Evolutionary conservation across 2,329 filamentous ascomycete species (phyloP), one percentile per base, ranked within the genome.

Genomic region (Aurifilum marmelostoma): DNA sequence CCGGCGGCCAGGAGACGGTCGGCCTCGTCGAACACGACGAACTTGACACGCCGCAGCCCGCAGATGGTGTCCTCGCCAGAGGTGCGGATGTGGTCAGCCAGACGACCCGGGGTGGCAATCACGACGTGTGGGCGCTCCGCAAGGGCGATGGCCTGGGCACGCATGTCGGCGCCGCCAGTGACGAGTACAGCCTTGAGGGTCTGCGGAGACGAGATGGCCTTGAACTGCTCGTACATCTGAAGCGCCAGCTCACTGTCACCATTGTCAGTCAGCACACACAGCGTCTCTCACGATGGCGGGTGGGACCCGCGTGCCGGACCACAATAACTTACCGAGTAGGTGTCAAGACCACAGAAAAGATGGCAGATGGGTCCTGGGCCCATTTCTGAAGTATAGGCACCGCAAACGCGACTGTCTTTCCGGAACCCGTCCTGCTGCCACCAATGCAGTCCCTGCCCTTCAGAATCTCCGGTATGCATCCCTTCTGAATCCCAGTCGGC

Each of bases 181-280:
- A 99, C 87, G n/a, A 99, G 86, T 59, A 95, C 85, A 4, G 92
- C 90, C 79, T 97, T 97, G 73, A 99, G 87, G 68, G 90, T 92
- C 75, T 97, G 93, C 0, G 92, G 91, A 4, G 94, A 89, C 2
- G 93, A 95, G 67, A 99, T 93, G 18, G 96, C 96, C 77, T 93
- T 93, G 82, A 98, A 91, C 79, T 99, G 96, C 81, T 99, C 96
- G 78, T 91, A 97, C 63, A 99, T 97, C 78, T 99, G 96, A 29
- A 98, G 87, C 4, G 96, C 96, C 69, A 99, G 87, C 82, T 99
- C 96, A 75, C 92, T 72, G 34, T 47, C 29, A 41, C 43, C 11
- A 64, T 50, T 47, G 6, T 29, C 37, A 32, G 27, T 34, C 34
- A 34, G 34, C 34, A 34, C 7, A 3, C 18, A 21, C 37, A 6